Percentiles rank a stretch among this genome's conserved stretches.
Evolutionary conservation across 495 filamentous ascomycete species (phyloP).

Genomic region (Aspergillus affinis): DNA sequence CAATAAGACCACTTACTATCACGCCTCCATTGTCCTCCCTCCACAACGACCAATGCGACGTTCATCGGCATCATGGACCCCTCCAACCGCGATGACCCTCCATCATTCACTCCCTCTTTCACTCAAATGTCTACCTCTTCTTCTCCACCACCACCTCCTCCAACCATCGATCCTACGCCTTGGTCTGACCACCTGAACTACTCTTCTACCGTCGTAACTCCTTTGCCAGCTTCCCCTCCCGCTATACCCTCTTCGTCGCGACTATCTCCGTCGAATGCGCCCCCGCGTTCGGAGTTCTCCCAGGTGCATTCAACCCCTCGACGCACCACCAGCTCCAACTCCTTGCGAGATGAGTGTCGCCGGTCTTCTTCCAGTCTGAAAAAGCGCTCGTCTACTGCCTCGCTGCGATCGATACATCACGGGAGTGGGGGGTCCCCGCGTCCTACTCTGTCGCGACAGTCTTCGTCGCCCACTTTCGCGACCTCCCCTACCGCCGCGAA

Average conservation of each 20-base stretch:
- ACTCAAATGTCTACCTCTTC: slow-evolving; percentile 7
- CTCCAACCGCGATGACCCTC: slow-evolving; percentile 29
- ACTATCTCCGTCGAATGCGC: slow-evolving; percentile 30
- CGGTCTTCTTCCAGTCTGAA: slow-evolving; percentile 43
- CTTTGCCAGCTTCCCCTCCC: slow-evolving; percentile 45
- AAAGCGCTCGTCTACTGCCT: slow-evolving; percentile 46
- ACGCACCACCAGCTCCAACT: slow-evolving; percentile 51
- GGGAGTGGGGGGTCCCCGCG: slow-evolving; percentile 34
- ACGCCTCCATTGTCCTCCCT: neutral
- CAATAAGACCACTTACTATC: neutral
- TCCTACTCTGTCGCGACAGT: slow-evolving; percentile 41
- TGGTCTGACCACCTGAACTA: slow-evolving; percentile 43
- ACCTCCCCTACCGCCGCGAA: slow-evolving; percentile 30
- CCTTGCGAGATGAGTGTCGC: slow-evolving; percentile 49
- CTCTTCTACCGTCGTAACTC: slow-evolving; percentile 47
- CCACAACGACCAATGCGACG: slow-evolving; percentile 16
- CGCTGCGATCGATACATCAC: slow-evolving; percentile 38
- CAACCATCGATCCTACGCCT: slow-evolving; percentile 16
- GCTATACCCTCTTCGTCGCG: slow-evolving; percentile 28
- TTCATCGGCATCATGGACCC: slow-evolving; percentile 36
- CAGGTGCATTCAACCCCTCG: slow-evolving; percentile 35
- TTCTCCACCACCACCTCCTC: slow-evolving; percentile 9
- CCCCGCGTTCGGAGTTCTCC: slow-evolving; percentile 24
- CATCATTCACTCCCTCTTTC: slow-evolving; percentile 27
- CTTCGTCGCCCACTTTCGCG: slow-evolving; percentile 44